These are phyloP conservation scores for Nepenthes gracilis DNA, from an alignment of 148 eudicot species.

Conservation along the genomic window DNA sequence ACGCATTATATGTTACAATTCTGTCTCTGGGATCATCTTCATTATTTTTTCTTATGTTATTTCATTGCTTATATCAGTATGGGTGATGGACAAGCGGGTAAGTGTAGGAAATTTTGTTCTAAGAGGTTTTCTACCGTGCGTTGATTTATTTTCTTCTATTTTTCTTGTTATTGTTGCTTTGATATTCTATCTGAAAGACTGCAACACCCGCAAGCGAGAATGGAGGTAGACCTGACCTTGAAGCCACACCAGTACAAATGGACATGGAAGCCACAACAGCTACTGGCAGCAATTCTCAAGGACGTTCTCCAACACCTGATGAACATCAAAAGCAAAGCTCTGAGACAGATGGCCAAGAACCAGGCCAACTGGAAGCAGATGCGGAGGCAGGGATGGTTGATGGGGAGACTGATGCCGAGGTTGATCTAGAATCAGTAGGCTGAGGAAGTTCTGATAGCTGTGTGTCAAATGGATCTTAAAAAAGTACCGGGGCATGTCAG, in stretches of 20 bases:
- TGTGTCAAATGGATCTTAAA: too few species aligned
- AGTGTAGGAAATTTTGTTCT: background rate
- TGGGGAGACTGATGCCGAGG: constrained; percentile 80
- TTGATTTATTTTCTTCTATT: background rate
- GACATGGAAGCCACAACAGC: constrained; percentile 47
- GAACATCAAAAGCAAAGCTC: constrained; percentile 61
- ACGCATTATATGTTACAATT: background rate
- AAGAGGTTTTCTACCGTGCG: background rate
- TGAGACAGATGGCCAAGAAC: constrained; percentile 55
- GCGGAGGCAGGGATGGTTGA: constrained; percentile 59
- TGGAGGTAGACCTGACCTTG: constrained; percentile 50
- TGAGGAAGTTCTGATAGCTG: background rate
- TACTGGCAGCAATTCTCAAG: constrained; percentile 44
- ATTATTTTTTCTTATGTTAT: background rate
- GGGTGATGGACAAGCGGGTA: too few species aligned
- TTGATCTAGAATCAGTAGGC: constrained; percentile 38
- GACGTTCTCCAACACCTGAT: constrained; percentile 51
- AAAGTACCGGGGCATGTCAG: too few species aligned
- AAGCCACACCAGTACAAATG: constrained; percentile 41
- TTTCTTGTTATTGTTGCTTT: background rate
- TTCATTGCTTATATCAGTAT: background rate
- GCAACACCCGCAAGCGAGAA: constrained; percentile 57
- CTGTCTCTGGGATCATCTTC: background rate
- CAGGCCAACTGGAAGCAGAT: constrained; percentile 68
- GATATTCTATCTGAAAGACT: constrained; percentile 18